Evolutionary conservation across 495 filamentous ascomycete genomes (phyloP).

Genomic region (Entonaema liquescens): DNA sequence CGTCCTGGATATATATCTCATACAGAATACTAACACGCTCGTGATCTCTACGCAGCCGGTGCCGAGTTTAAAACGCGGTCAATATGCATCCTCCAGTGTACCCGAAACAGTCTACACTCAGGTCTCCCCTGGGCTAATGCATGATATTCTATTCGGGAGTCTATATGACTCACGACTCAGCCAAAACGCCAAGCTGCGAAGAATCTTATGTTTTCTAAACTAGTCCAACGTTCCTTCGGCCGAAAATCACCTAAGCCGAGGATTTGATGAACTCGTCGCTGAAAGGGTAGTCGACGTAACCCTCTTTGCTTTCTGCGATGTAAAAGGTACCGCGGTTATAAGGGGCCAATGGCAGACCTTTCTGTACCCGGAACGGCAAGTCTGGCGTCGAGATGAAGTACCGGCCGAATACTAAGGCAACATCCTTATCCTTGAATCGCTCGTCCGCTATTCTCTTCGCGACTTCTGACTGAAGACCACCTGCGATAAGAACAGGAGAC

Average conservation of each 20-base stretch:
- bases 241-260: neutral
- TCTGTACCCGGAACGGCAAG: constrained; percentile 64
- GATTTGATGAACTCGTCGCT: constrained; percentile 41
- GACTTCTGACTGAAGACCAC: constrained; percentile 35
- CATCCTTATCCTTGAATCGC: constrained; percentile 59
- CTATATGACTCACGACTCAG: neutral
- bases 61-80: neutral
- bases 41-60: neutral
- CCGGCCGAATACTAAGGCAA: constrained; percentile 63
- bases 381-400: constrained; percentile 75
- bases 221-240: neutral
- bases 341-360: constrained; percentile 58
- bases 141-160: neutral
- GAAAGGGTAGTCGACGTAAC: constrained; percentile 70
- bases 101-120: neutral
- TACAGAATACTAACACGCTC: too few species aligned
- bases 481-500: constrained; percentile 41
- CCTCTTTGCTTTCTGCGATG: constrained; percentile 50
- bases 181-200: neutral
- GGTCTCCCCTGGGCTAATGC: neutral
- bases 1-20: too few species aligned
- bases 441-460: constrained; percentile 58
- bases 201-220: neutral
- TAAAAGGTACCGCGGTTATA: constrained; percentile 71
- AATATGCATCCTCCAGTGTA: neutral